Percentiles rank a stretch among this genome's conserved stretches.
phyloP scores from a whole-genome alignment of 139 green algal species.

The Coelastrella sp. region DNA sequence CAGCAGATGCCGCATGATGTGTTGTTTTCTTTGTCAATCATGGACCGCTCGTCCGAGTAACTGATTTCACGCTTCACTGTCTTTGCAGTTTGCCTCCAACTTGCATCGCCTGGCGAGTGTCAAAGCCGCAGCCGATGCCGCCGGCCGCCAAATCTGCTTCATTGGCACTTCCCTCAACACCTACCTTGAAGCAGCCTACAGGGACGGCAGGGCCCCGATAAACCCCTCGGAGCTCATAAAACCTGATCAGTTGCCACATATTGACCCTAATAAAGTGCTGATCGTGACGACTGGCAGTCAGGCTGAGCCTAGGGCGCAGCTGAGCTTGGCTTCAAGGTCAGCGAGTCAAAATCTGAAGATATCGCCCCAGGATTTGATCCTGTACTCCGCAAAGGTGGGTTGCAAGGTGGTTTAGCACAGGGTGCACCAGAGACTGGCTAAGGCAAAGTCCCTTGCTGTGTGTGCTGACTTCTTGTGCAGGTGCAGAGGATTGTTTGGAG shows the following conservation, averaged over 20 bases:
- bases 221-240: constrained; percentile 84
- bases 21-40: neutral
- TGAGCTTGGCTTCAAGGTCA: constrained; percentile 87
- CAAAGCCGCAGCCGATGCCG: constrained; percentile 94
- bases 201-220: constrained; percentile 81
- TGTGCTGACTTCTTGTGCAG: too few relatives aligned
- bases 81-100: constrained; percentile 95
- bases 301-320: constrained; percentile 90
- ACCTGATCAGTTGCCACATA: constrained; percentile 75
- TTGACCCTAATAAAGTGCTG: constrained; percentile 91
- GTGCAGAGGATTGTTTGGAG: too few relatives aligned
- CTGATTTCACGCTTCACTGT: constrained; percentile 21
- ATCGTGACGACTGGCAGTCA: constrained; percentile 79
- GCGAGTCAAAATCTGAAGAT: constrained; percentile 87
- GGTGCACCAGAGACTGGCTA: neutral
- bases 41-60: neutral
- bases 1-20: constrained; percentile 85
- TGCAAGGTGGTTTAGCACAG: neutral
- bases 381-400: constrained; percentile 92
- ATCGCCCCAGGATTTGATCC: constrained; percentile 82
- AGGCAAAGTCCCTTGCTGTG: too few relatives aligned
- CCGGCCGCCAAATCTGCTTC: constrained; percentile 91
- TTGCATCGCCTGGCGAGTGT: constrained; percentile 86
- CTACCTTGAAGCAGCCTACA: constrained; percentile 95
- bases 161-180: constrained; percentile 91